Evolutionary conservation across 805 yeast species (phyloP), one percentile per base, ranked within the genome.

Genomic region (Candida sithepensis): DNA sequence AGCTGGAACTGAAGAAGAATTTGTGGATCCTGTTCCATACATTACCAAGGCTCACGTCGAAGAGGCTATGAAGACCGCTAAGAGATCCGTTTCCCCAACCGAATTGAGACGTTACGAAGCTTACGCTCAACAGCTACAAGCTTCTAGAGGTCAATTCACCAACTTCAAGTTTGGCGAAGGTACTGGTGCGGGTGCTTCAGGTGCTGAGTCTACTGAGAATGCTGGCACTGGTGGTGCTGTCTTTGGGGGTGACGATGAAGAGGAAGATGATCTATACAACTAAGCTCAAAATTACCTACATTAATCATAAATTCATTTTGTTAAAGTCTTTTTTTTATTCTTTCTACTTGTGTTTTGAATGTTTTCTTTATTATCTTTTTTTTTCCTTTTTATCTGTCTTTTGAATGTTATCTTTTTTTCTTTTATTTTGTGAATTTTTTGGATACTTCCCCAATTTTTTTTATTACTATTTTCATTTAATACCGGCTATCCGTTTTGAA

Each of bases 11-110:
- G 85, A 77, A 49, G 88, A 78, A 51, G 88, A 81, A 68, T 88
- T 81, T 60, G 90, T 83, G 64, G 99, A 94, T 67, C 89, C 96
- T 26, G 99, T 94, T 58, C 99, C 99, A 63, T 94, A 70, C 69
- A 92, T 94, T 62, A 88, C 96, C 26, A 87, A 85, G 65, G 85
- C 84, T 44, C 99, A 94, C 69, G 90, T 94, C 61, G 97, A 94
- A 71, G 98, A 94, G 76, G 99, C 99, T 41, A 94, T 94, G 99
- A 91, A 92, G 83, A 90, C 98, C 1, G 99, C 99, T 45, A 86
- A 90, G 71, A 87, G 98, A 62, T 91, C 97, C 47, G 99, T 94
- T 42, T 84, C 95, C 37, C 98, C 95, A 64, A 88, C 97, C 34
- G 99, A 94, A 72, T 79, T 94, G 64, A 94, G 99, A 73, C 91